Evolutionary conservation across 2,329 filamentous ascomycete genomes (phyloP).

Genomic region (Huntiella omanensis): DNA sequence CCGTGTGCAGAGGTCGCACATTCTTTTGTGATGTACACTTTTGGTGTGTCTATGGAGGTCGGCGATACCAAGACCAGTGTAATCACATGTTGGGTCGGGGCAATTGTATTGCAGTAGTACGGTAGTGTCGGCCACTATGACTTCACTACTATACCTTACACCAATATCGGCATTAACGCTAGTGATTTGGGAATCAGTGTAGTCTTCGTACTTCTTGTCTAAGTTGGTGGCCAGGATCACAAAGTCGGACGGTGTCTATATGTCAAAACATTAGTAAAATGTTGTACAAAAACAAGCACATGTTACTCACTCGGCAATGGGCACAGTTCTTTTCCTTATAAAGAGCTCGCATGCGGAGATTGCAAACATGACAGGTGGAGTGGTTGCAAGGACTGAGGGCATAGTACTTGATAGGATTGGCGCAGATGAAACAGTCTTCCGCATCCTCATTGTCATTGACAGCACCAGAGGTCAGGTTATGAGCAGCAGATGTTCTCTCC

Average conservation of each 20-base stretch:
- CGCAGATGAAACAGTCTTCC: constrained; percentile 95
- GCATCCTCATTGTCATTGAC: constrained; percentile 17
- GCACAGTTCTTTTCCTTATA: constrained; percentile 95
- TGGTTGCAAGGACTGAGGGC: constrained; percentile 91
- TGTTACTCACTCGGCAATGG: constrained; percentile 62
- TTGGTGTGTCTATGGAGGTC: constrained; percentile 58
- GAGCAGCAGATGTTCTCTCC: constrained; percentile 3
- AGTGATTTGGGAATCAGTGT: constrained; percentile 50
- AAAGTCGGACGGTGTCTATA: constrained; percentile 47
- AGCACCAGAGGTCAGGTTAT: not conserved
- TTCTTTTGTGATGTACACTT: constrained; percentile 62
- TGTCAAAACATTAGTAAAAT: constrained; percentile 12
- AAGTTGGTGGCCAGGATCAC: constrained; percentile 86
- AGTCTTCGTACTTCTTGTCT: constrained; percentile 73
- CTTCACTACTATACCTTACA: constrained; percentile 73
- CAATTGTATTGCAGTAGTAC: constrained; percentile 87
- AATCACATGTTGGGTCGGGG: constrained; percentile 61
- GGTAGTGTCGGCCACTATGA: constrained; percentile 81
- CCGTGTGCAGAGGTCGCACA: constrained; percentile 76
- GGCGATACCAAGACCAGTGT: constrained; percentile 52
- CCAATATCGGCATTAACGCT: constrained; percentile 71
- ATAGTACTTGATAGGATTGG: constrained; percentile 71
- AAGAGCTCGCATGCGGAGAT: constrained; percentile 71
- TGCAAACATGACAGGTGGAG: constrained; percentile 89
- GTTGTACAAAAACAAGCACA: not conserved